Conservation (phyloP, 2,329 filamentous ascomycete species). For the Pseudogymnoascus pannorum region DNA sequence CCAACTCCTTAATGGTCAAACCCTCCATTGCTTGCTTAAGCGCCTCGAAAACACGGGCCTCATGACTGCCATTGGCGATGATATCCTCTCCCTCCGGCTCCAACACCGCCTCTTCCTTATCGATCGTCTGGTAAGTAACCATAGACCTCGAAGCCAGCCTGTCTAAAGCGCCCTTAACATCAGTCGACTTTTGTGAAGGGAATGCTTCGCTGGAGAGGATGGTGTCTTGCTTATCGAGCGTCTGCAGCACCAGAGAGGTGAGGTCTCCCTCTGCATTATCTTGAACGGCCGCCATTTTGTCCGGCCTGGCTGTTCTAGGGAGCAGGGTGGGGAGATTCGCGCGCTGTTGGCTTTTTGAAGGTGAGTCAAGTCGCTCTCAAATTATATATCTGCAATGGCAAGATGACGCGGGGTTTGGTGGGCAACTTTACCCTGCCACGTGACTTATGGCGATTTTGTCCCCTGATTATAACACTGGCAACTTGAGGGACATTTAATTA, state of each 20-base stretch:
- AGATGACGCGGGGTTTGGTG: slow-evolving; percentile 9
- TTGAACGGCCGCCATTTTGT: slow-evolving; percentile 38
- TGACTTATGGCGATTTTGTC: not conserved
- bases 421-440: slow-evolving; percentile 9
- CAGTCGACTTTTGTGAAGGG: slow-evolving; percentile 55
- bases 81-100: slow-evolving; percentile 70
- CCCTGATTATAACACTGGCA: not conserved
- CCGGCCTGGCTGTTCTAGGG: slow-evolving; percentile 15
- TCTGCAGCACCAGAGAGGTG: slow-evolving; percentile 56
- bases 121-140: slow-evolving; percentile 77
- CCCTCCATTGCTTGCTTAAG: slow-evolving; percentile 67
- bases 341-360: slow-evolving; percentile 3
- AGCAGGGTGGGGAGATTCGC: not conserved
- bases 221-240: slow-evolving; percentile 55
- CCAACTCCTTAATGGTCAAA: slow-evolving; percentile 69
- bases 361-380: slow-evolving; percentile 11
- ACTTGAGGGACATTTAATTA: not conserved
- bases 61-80: slow-evolving; percentile 68
- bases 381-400: slow-evolving; percentile 8
- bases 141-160: slow-evolving; percentile 77
- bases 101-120: slow-evolving; percentile 68
- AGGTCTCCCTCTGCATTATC: slow-evolving; percentile 44
- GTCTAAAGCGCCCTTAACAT: slow-evolving; percentile 82
- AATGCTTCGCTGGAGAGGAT: slow-evolving; percentile 65
- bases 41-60: slow-evolving; percentile 74